Conservation (phyloP, 2,329 filamentous ascomycete species). For the Sclerotinia subarctica region DNA sequence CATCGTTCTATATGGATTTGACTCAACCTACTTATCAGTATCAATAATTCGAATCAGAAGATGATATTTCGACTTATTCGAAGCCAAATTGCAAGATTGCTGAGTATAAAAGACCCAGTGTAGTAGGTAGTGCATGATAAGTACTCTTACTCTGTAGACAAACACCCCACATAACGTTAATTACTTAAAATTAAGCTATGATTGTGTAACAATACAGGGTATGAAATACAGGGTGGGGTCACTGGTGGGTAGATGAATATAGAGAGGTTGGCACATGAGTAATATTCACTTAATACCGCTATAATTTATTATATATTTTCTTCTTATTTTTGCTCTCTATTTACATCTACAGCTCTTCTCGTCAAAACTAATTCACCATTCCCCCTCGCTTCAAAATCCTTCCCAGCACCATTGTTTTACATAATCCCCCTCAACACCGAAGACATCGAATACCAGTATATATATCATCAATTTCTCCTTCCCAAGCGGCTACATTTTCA, state of each 20-base stretch:
- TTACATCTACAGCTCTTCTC: neutral
- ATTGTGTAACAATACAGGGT: neutral
- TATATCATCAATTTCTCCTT: too few species aligned
- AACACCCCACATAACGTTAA: constrained; percentile 1
- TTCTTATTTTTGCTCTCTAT: neutral
- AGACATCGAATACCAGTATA: too few species aligned
- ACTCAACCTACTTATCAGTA: neutral
- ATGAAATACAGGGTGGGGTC: too few species aligned
- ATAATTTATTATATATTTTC: neutral
- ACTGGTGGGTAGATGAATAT: too few species aligned
- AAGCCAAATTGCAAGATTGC: neutral
- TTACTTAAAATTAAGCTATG: neutral
- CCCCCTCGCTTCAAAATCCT: too few species aligned
- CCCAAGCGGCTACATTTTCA: too few species aligned
- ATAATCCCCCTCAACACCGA: too few species aligned
- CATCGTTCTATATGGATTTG: neutral
- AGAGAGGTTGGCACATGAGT: too few species aligned
- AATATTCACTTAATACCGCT: neutral
- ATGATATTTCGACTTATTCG: neutral
- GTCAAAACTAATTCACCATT: too few species aligned
- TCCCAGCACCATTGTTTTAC: too few species aligned
- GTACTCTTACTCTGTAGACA: neutral
- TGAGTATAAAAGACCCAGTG: neutral
- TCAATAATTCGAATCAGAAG: neutral
- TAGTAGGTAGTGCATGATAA: neutral